Evolutionary conservation across 306 rosid species (phyloP), one percentile per base, ranked within the genome.

Genomic region (Aeschynomene evenia): DNA sequence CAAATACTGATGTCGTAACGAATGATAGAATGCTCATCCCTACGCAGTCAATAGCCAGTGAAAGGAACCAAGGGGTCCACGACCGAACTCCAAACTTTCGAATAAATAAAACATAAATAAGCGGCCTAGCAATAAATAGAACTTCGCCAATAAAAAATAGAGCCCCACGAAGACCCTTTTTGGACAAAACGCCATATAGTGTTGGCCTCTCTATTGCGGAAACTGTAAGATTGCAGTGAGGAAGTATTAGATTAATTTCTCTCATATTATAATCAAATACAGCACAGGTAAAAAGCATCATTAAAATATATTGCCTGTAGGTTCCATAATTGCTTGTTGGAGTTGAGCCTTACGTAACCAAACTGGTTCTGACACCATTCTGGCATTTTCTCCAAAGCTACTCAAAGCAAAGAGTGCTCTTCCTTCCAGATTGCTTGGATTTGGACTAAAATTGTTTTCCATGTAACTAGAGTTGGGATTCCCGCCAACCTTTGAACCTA

Each of bases 41-140:
- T 20, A 80, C 21, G 79, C 82, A 51, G 65, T 95, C 99, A 66
- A 87, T 68, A 23, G 84, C 85, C 74, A 95, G 81, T 4, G 96
- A 95, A 70, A 91, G 54, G 71, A 89, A 82, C 97, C 99, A 95
- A 62, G 99, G 99, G 73, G 76, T 88, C 99, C 97, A 95, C 9
- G 97, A 91, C 29, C 88, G 81, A 72, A 43, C 57, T 16, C 99
- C 95, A 63, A 56, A 87, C 67, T 87, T 94, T 52, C 88, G 81
- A 72, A 95, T 91, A 22, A 82, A 79, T 62, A 89, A 76, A 80
- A 95, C 97, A 63, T 95, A 95, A 68, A 91, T 74, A 63, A 95
- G 95, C 1, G 99, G 99, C 66, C 97, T 84, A 12, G 83, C 24
- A 39, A 95, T 87, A 75, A 80, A 95, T 37, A 95, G 73, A 26